Conservation (phyloP, 306 rosid species). For the Trifolium pratense region DNA sequence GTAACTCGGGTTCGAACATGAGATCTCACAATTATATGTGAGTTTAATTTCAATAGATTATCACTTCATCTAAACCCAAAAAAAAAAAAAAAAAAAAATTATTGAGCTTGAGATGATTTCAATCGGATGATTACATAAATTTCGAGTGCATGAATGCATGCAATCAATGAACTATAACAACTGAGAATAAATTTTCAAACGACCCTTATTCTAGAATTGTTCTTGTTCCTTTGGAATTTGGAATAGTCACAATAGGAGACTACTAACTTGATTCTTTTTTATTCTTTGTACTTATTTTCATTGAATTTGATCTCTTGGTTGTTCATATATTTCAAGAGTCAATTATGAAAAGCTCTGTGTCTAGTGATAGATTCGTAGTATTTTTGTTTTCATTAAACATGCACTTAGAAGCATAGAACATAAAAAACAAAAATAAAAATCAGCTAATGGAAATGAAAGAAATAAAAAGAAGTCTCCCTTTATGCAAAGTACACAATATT, state of each 20-base stretch:
- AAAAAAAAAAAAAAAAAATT: too few species aligned
- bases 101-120: too few species aligned
- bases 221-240: conserved; percentile 9
- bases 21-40: too few species aligned
- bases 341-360: conserved; percentile 21
- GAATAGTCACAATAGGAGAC: conserved; percentile 18
- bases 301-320: conserved; percentile 4
- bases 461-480: conserved; percentile 7
- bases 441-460: background rate
- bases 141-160: too few species aligned
- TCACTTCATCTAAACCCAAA: too few species aligned
- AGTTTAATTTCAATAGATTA: too few species aligned
- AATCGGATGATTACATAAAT: too few species aligned
- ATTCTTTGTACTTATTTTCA: background rate
- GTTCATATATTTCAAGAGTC: conserved; percentile 30
- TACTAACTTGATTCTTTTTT: background rate
- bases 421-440: background rate
- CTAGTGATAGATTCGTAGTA: conserved; percentile 27
- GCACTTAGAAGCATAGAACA: background rate
- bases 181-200: background rate
- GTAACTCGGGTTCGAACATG: too few species aligned
- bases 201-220: conserved; percentile 1
- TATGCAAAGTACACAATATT: background rate
- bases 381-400: conserved; percentile 24
- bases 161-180: background rate